These are phyloP conservation scores for Nepenthes mirabilis DNA, from an alignment of 148 eudicot genomes.

Conservation along the genomic window DNA sequence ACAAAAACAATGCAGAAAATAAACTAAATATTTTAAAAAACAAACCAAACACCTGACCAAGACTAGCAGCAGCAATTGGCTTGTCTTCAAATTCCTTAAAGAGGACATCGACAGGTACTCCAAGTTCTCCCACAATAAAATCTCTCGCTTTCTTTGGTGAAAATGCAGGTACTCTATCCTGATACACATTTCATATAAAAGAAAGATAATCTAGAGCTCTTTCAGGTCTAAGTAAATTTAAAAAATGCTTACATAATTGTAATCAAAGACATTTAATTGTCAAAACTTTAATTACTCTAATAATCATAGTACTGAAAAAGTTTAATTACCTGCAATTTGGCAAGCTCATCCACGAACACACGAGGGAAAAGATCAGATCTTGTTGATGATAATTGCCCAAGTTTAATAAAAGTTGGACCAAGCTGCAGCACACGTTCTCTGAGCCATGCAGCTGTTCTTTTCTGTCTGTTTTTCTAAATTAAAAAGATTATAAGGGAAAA, in stretches of 20 bases:
- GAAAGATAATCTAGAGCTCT: neutral
- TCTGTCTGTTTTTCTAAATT: slow-evolving; percentile 48
- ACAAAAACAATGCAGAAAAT: neutral
- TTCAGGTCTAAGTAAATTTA: neutral
- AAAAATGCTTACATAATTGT: neutral
- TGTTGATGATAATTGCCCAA: slow-evolving; percentile 87
- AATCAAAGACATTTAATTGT: neutral
- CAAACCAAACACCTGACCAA: slow-evolving; percentile 81
- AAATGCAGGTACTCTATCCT: slow-evolving; percentile 98
- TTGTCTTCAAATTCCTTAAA: slow-evolving; percentile 85
- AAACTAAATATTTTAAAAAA: neutral
- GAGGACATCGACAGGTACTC: slow-evolving; percentile 64
- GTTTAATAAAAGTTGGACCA: slow-evolving; percentile 93
- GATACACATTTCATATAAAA: slow-evolving; percentile 17
- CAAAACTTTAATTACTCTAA: neutral
- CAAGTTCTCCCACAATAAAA: slow-evolving; percentile 67
- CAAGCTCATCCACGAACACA: slow-evolving; percentile 92
- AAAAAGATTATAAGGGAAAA: neutral
- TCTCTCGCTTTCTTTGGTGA: slow-evolving; percentile 69
- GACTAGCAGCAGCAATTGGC: slow-evolving; percentile 99
- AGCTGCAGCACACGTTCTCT: slow-evolving; percentile 86
- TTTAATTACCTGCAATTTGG: slow-evolving; percentile 76
- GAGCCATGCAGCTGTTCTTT: slow-evolving; percentile 83
- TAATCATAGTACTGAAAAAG: neutral
- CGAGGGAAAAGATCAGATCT: slow-evolving; percentile 93